phyloP scores from a whole-genome alignment of 768 basidiomycete genomes.

The Leccinum variicolor region DNA sequence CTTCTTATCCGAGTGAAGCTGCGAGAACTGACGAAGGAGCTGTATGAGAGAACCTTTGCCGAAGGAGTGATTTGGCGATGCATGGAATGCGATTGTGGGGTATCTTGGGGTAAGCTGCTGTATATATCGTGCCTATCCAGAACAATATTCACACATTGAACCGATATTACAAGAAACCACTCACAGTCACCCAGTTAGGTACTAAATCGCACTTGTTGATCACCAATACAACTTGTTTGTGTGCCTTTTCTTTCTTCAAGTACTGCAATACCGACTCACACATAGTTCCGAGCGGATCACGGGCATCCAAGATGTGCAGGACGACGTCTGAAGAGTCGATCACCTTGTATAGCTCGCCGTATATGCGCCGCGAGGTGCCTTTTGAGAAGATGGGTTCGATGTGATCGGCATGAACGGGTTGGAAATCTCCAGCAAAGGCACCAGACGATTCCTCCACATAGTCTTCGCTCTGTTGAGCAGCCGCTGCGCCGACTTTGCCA shows the following conservation, averaged over 20 bases:
- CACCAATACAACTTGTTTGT: constrained; percentile 95
- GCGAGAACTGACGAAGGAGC: constrained; percentile 92
- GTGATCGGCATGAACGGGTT: constrained; percentile 67
- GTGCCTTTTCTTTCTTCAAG: constrained; percentile 92
- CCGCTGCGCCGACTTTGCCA: constrained; percentile 56
- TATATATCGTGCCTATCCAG: constrained; percentile 82
- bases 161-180: constrained; percentile 27
- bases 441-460: constrained; percentile 45
- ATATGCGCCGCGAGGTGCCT: constrained; percentile 93
- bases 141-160: background rate
- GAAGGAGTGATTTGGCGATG: constrained; percentile 98
- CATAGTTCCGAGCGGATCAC: constrained; percentile 93
- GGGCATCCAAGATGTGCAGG: constrained; percentile 91
- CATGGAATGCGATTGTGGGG: constrained; percentile 97
- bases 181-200: constrained; percentile 97
- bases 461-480: constrained; percentile 43
- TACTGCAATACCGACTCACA: constrained; percentile 93
- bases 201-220: constrained; percentile 99
- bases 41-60: constrained; percentile 98
- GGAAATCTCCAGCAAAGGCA: constrained; percentile 39
- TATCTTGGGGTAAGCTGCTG: constrained; percentile 92
- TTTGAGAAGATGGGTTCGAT: constrained; percentile 93
- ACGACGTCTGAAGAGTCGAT: constrained; percentile 98
- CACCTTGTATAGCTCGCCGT: constrained; percentile 98
- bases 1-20: constrained; percentile 97